Base-by-base conservation (phyloP, 768 basidiomycete species). In the Tephrocybe rancida region DNA sequence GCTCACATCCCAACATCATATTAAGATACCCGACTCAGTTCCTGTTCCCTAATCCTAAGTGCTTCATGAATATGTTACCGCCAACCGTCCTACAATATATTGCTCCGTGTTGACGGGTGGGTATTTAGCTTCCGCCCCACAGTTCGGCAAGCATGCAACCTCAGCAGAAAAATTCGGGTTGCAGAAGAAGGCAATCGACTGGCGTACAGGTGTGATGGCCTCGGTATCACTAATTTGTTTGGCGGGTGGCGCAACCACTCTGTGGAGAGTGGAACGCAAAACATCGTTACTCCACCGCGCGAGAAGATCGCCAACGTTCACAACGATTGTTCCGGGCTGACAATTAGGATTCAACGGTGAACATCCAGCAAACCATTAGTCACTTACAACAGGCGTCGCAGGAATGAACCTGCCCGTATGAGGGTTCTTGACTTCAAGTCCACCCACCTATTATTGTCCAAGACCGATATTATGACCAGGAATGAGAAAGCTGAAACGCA, bases 151-250 rank as follows among this genome's bases (percentile, higher is more conserved):
- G 58, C 90, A 90, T 14, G 83, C 73, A 50, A 94, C 85, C 52
- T 78, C 73, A 13, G 88, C 74, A 37, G 78, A 78, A 61, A 81
- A 83, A 58, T 92, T 90, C 3, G 91, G 90, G 61, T 88, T 92
- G 74, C 88, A 91, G 71, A 94, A 94, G 75, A 90, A 94, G 7
- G 88, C 92, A 47, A 93, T 87, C 8, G 88, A 90, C 64, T 91
- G 89, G 24, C 92, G 80, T 8, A 73, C 68, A 0, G 89, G 85
- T 1, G 83, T 86, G 53, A 85, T 68, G n/a, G 67, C 71, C 57
- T 85, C 82, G 5, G 70, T 73, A 7, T 77, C 73, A 58, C 66
- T 79, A 51, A 81, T 65, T 58, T 75, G 74, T 61, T 73, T 70
- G 11, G 76, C 77, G 0, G 82, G 73, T 19, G 92, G 90, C 3